Base-by-base conservation (phyloP, 2,329 filamentous ascomycete species). In the Neonectria ditissima region DNA sequence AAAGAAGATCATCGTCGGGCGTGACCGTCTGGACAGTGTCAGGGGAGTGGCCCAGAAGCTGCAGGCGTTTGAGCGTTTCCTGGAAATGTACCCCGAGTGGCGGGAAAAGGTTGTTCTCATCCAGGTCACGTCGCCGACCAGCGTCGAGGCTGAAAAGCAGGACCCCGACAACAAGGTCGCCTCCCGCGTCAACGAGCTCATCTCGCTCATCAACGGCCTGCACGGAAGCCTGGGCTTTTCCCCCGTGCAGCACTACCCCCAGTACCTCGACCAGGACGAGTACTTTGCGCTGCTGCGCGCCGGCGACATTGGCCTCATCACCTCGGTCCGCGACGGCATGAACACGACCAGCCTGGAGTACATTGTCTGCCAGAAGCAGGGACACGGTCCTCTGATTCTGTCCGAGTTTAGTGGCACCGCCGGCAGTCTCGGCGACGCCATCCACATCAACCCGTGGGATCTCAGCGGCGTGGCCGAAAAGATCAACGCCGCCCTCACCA, bases 371-470 rank as follows among this genome's bases (percentile, higher is more conserved):
- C 95, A 98, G 79, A 92, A 93, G 74, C 91, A 96, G 67, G 90
- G 90, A 60, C 89, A 94, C 70, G 92, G 94, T 1, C 95, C 94
- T 2, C 83, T 98, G 50, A 97, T 98, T 69, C 87, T 98, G 24
- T 98, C 96, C 14, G 95, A 98, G 78, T 98, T 98, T 79, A 97
- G 94, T 66, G 95, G 95, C 62, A 97, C 95, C 1, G 94, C 95
- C 32, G 92, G 92, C 57, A 96, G 91, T 59, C 85, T 98, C 39
- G 87, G 88, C 65, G 91, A 92, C 74, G 95, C 95, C 32, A 94
- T 97, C 65, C 93, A 97, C 79, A 97, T 98, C 83, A 98, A 98
- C 80, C 95, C 95, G 1, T 98, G 94, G 93, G 94, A 97, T 76
- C 85, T 95, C 58, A 89, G 86, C 26, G 92, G 92, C 37, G 94